Evolutionary conservation across 2,329 filamentous ascomycete species (phyloP).

Genomic region (Pestalotiopsis sp.): DNA sequence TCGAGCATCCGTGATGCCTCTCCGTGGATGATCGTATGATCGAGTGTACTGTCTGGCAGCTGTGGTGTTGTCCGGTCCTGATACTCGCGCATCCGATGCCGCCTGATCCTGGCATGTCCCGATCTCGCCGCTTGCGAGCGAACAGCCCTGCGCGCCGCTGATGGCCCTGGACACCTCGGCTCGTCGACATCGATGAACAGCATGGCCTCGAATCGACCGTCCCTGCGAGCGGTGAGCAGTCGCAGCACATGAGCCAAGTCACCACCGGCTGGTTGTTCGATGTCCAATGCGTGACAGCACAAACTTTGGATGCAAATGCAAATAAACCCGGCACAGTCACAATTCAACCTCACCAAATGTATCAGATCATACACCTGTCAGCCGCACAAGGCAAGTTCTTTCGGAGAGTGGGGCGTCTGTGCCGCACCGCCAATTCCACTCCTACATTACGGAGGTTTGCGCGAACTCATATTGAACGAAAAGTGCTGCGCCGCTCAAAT

Average conservation of each 20-base stretch:
- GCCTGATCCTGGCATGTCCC: neutral
- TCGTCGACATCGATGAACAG: neutral
- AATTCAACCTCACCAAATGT: neutral
- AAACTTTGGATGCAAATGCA: neutral
- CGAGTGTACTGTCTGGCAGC: neutral
- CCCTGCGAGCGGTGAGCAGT: neutral
- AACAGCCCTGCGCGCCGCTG: neutral
- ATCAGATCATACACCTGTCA: neutral
- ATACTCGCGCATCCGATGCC: neutral
- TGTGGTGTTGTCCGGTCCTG: neutral
- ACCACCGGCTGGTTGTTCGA: neutral
- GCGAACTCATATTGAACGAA: too few relatives aligned
- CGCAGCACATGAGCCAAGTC: neutral
- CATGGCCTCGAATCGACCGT: neutral
- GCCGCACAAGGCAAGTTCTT: neutral
- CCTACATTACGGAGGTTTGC: too few relatives aligned
- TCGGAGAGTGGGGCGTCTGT: too few relatives aligned
- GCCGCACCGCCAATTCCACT: too few relatives aligned
- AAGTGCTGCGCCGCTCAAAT: too few relatives aligned
- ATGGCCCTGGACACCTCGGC: neutral
- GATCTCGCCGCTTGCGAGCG: neutral
- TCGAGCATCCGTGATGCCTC: neutral
- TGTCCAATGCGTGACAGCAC: neutral
- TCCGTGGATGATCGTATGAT: neutral
- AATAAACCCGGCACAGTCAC: neutral